Conservation (phyloP, 1,284 basidiomycete species). For the Meira miltonrushii region DNA sequence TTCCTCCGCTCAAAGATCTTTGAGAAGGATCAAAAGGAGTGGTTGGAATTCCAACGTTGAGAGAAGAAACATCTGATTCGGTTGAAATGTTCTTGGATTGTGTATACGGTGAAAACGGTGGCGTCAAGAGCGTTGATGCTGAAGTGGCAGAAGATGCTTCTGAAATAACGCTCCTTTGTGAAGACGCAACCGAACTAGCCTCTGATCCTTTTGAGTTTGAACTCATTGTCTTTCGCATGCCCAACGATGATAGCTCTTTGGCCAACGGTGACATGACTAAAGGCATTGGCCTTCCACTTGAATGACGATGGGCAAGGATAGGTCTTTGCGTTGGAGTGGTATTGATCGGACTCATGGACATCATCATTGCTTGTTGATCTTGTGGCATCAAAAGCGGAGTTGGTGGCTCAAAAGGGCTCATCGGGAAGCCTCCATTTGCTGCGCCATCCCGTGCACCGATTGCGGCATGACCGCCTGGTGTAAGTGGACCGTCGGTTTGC, state of each 20-base stretch:
- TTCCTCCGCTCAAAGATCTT: conserved; percentile 2
- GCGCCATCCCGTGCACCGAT: conserved; percentile 42
- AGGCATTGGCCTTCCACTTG: conserved; percentile 18
- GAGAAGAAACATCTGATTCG: conserved; percentile 14
- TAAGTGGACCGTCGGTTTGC: conserved; percentile 28
- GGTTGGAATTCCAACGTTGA: conserved; percentile 21
- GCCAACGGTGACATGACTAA: conserved; percentile 35
- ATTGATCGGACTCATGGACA: background rate
- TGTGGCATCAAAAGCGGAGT: conserved; percentile 24
- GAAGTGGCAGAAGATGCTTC: conserved; percentile 9
- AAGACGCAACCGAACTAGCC: background rate
- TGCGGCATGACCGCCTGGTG: conserved; percentile 37
- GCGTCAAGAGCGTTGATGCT: conserved; percentile 22
- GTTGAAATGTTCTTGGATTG: conserved; percentile 18
- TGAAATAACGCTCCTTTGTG: conserved; percentile 1
- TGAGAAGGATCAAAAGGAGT: conserved; percentile 10
- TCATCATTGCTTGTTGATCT: background rate
- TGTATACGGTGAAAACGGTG: conserved; percentile 31
- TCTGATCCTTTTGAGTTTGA: conserved; percentile 1
- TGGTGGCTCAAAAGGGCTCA: conserved; percentile 44
- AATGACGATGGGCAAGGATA: conserved; percentile 17
- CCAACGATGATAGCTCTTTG: conserved; percentile 30
- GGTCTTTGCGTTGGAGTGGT: conserved; percentile 2
- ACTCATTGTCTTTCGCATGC: conserved; percentile 14
- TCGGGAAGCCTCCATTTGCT: conserved; percentile 27